Evolutionary conservation across 2,329 filamentous ascomycete species (phyloP).

Genomic region (Cryphonectria parasitica): DNA sequence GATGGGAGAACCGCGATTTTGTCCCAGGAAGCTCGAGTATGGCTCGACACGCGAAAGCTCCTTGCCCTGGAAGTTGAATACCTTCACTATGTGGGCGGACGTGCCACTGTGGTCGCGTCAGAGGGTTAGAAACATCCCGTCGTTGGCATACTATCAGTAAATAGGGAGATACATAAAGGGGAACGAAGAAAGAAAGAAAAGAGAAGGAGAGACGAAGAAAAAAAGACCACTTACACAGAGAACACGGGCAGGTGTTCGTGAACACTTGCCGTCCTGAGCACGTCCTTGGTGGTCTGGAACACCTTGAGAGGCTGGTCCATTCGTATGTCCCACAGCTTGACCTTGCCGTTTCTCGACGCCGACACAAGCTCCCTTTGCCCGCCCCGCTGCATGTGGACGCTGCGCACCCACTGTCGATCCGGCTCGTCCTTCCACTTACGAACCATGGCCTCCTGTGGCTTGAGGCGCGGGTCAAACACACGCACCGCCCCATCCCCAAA

Average conservation of each 20-base stretch:
- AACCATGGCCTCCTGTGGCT: slow-evolving; percentile 88
- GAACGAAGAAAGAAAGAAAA: not conserved
- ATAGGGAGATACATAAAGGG: not conserved
- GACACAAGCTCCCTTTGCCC: slow-evolving; percentile 89
- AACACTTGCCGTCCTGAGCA: slow-evolving; percentile 82
- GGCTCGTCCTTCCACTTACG: slow-evolving; percentile 93
- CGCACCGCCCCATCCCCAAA: slow-evolving; percentile 95
- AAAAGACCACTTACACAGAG: slow-evolving; percentile 70
- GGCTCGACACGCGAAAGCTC: slow-evolving; percentile 85
- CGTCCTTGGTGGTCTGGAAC: slow-evolving; percentile 75
- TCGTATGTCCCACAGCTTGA: slow-evolving; percentile 94
- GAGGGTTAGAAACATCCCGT: slow-evolving; percentile 12
- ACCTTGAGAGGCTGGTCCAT: slow-evolving; percentile 77
- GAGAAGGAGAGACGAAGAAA: not conserved
- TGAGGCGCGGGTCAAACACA: slow-evolving; percentile 87
- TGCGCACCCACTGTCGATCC: slow-evolving; percentile 88
- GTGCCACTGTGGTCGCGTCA: slow-evolving; percentile 68
- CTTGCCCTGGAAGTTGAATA: slow-evolving; percentile 85
- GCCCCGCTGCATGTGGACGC: slow-evolving; percentile 94
- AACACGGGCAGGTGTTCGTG: slow-evolving; percentile 98
- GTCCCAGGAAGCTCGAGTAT: slow-evolving; percentile 84
- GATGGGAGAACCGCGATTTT: slow-evolving; percentile 80
- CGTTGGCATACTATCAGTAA: no score
- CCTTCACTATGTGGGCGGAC: slow-evolving; percentile 83
- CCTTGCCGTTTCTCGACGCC: slow-evolving; percentile 88